A percentile compares a stretch with the other conserved stretches of the same genome.
Conservation (phyloP, 345 rosid genomes). For the Noccaea caerulescens region DNA sequence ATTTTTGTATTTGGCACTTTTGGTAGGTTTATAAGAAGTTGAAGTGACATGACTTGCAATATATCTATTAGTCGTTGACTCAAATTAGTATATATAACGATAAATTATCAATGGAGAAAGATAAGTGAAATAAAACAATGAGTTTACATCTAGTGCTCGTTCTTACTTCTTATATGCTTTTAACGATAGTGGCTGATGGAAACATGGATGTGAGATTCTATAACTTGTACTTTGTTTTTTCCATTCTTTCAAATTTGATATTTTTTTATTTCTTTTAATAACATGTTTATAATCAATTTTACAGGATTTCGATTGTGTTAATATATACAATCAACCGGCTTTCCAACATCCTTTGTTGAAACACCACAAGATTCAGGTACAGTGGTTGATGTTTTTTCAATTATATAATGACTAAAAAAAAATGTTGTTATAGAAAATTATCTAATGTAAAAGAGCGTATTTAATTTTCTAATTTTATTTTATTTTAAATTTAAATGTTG, state of each 20-base stretch:
- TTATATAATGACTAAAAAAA: not conserved
- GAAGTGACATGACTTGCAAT: too few relatives aligned
- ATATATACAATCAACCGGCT: slow-evolving; percentile 32
- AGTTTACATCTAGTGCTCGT: not conserved
- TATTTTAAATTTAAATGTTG: not conserved
- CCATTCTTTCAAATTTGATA: not conserved
- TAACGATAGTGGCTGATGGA: not conserved
- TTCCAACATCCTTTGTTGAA: slow-evolving; percentile 17
- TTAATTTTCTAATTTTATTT: not conserved
- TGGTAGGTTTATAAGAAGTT: too few relatives aligned
- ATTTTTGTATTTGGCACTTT: too few relatives aligned
- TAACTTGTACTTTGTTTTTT: not conserved
- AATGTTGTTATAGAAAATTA: too few relatives aligned
- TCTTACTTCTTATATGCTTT: not conserved
- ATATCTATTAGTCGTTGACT: too few relatives aligned
- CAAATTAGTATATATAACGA: too few relatives aligned
- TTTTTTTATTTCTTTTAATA: not conserved
- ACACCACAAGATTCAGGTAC: slow-evolving; percentile 32
- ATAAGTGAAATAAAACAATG: not conserved
- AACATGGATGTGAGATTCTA: not conserved
- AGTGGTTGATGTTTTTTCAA: not conserved
- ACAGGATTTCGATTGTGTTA: slow-evolving; percentile 23
- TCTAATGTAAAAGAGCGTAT: too few relatives aligned
- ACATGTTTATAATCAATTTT: not conserved
- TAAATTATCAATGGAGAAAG: too few relatives aligned